phyloP scores from a whole-genome alignment of 306 rosid species.

The Vicia villosa region DNA sequence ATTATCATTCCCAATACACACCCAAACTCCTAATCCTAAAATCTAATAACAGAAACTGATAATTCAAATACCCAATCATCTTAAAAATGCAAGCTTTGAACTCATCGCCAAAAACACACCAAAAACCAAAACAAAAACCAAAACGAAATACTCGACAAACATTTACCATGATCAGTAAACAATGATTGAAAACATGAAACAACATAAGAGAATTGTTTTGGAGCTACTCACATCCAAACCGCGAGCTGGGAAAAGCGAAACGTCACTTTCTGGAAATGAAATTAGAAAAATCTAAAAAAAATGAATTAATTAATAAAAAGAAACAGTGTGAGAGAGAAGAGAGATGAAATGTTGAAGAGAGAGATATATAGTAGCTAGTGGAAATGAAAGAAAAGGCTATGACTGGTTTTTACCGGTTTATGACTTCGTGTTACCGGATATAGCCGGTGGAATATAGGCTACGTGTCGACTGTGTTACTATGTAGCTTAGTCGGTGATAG shows the following conservation, averaged over 20 bases:
- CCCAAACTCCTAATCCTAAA: conserved; percentile 25
- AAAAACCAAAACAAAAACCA: not conserved
- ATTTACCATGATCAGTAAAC: conserved; percentile 51
- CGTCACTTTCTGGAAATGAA: conserved; percentile 26
- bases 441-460: not conserved
- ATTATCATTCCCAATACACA: not conserved
- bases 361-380: not conserved
- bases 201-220: not conserved
- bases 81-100: conserved; percentile 22
- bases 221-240: conserved; percentile 59
- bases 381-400: not conserved
- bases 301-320: not conserved
- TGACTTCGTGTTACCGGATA: not conserved
- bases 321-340: conserved; percentile 16
- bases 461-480: not conserved
- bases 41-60: not conserved
- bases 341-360: not conserved
- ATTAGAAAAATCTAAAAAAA: not conserved
- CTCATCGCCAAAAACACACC: not conserved
- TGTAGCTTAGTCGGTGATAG: conserved; percentile 11
- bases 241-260: conserved; percentile 43
- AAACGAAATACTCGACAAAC: not conserved
- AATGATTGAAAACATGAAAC: not conserved
- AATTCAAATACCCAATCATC: conserved; percentile 3
- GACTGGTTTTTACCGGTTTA: conserved; percentile 2